These are phyloP conservation scores for Psilocybe azurescens DNA, from an alignment of 768 basidiomycete species.

Conservation along the genomic window DNA sequence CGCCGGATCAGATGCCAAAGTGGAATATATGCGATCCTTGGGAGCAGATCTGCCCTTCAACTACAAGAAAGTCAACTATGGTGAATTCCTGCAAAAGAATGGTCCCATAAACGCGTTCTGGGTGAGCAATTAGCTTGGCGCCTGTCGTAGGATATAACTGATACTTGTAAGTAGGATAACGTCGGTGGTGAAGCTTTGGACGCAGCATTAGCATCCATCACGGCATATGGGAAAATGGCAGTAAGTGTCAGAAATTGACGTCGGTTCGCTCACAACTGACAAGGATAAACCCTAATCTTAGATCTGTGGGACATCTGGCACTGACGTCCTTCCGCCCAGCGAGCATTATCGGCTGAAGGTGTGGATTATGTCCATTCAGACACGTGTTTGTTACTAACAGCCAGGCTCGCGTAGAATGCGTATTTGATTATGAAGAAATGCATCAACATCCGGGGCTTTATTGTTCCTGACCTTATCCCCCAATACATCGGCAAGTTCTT, in stretches of 20 bases:
- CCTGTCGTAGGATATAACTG: neutral
- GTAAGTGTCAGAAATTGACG: constrained; percentile 43
- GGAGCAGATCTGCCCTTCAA: constrained; percentile 76
- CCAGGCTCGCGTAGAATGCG: neutral
- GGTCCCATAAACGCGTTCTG: constrained; percentile 52
- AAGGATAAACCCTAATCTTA: neutral
- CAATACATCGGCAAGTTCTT: constrained; percentile 9
- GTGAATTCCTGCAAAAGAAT: constrained; percentile 56
- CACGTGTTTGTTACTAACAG: neutral
- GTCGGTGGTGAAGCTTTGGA: constrained; percentile 69
- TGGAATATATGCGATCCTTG: constrained; percentile 57
- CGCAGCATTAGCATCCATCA: constrained; percentile 46
- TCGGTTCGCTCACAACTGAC: neutral
- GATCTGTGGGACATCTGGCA: constrained; percentile 4
- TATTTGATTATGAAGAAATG: constrained; percentile 10
- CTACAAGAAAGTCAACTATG: constrained; percentile 63
- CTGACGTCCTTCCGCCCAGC: neutral
- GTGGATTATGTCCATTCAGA: neutral
- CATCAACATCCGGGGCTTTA: constrained; percentile 8
- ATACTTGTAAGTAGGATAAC: constrained; percentile 52
- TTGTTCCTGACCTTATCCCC: constrained; percentile 10
- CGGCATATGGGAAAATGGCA: constrained; percentile 30
- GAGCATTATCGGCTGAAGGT: constrained; percentile 10
- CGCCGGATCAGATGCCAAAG: constrained; percentile 75
- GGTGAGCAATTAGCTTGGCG: neutral